Conservation (phyloP, 2,329 filamentous ascomycete species). For the Colletotrichum gloeosporioides region DNA sequence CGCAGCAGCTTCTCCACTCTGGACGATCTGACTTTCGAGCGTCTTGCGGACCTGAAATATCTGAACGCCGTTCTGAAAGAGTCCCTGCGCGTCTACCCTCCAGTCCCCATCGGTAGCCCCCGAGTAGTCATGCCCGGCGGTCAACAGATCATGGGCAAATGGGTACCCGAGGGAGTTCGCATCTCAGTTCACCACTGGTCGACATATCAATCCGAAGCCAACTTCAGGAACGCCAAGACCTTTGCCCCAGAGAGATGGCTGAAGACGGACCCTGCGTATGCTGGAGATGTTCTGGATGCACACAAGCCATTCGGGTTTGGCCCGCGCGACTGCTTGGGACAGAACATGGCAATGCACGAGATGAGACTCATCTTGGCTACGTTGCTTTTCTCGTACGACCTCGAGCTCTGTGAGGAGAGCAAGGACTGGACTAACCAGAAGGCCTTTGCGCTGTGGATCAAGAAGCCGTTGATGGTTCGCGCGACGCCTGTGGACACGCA, state of each 20-base stretch:
- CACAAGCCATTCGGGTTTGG: constrained; percentile 60
- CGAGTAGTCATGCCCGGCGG: constrained; percentile 36
- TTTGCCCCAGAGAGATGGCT: constrained; percentile 24
- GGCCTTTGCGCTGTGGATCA: constrained; percentile 9
- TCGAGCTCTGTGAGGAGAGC: not conserved
- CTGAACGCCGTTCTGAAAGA: constrained; percentile 47
- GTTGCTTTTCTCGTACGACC: not conserved
- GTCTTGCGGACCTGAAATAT: constrained; percentile 36
- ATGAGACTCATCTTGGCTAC: constrained; percentile 49
- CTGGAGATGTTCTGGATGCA: constrained; percentile 37
- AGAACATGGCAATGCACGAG: constrained; percentile 61
- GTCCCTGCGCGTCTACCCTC: constrained; percentile 44
- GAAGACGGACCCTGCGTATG: not conserved
- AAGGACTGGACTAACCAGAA: not conserved
- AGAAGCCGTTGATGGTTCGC: constrained; percentile 2
- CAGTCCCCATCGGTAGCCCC: constrained; percentile 26
- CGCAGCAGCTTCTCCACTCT: constrained; percentile 34
- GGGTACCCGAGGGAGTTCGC: constrained; percentile 34
- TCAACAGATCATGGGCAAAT: constrained; percentile 32
- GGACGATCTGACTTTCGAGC: constrained; percentile 39
- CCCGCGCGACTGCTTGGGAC: constrained; percentile 59
- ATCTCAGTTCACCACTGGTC: constrained; percentile 45
- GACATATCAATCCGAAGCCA: constrained; percentile 43
- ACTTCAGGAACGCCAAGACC: constrained; percentile 46
- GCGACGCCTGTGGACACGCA: not conserved